Conservation (phyloP, 75 land plant genomes). For the Sequoiadendron giganteum region DNA sequence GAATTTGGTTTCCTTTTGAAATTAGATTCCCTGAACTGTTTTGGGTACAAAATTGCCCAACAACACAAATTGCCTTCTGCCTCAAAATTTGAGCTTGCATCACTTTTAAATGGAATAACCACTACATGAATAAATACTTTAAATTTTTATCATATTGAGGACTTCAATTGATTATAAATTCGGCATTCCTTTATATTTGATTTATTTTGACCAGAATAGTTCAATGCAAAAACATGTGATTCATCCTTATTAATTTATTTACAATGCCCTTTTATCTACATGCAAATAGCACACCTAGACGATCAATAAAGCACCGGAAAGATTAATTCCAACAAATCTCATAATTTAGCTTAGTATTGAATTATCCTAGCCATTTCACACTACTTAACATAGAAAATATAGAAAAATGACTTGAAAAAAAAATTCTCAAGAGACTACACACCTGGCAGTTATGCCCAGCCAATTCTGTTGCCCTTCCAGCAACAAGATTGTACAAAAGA, state of each 20-base stretch:
- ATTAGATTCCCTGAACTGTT: too few relatives aligned
- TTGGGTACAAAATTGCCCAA: too few relatives aligned
- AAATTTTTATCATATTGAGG: too few relatives aligned
- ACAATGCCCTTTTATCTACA: background rate
- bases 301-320: background rate
- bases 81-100: background rate
- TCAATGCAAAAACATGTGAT: too few relatives aligned
- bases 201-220: background rate
- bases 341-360: background rate
- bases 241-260: too few relatives aligned
- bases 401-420: background rate
- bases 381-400: background rate
- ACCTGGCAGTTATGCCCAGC: constrained; percentile 55
- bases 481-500: constrained; percentile 34
- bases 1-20: too few relatives aligned
- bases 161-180: too few relatives aligned
- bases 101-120: background rate
- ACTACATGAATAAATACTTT: background rate
- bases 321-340: background rate
- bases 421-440: background rate
- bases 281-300: background rate
- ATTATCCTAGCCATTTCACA: background rate
- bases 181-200: background rate
- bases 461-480: constrained; percentile 38
- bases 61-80: background rate